Evolutionary conservation across 441 rosid genomes (phyloP), one percentile per base, ranked within the genome.

Genomic region (Raphanus hybrid): DNA sequence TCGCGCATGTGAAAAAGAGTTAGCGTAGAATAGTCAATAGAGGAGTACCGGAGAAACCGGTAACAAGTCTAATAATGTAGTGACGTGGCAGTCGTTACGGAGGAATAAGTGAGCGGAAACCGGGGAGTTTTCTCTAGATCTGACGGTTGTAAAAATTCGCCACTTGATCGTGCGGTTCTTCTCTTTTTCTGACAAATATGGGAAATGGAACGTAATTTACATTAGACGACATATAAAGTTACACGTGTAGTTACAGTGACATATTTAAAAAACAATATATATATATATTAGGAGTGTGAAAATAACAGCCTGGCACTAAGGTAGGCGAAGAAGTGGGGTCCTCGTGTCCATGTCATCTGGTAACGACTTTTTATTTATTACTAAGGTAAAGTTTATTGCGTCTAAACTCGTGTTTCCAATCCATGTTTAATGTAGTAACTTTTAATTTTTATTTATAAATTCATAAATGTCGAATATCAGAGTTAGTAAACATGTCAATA

Each of bases 281-380:
- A 16, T 16, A 23, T 23, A 60, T 0, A 60, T 39, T 32, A 45
- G 57, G 52, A 52, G 64, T 52, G 75, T 6, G 80, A 64, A 65
- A 68, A 73, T 67, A 64, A 71, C 71, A 79, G 75, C 16, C 71
- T 79, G 82, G 82, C 82, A 74, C 74, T 52, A 78, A 39, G 74
- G 78, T 73, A 50, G 74, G 74, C 74, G 39, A 66, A 27, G 0
- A 12, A 55, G 71, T 74, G 78, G 78, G 82, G 78, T 79, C 82
- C 82, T 63, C 78, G 75, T 79, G 78, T 74, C 75, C 78, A 79
- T 54, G 82, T 79, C 78, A 79, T 45, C 61, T 68, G 60, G 59
- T 3, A 34, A 69, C 7, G 16, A 64, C 78, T 63, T 79, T 48
- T 66, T 15, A 14, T 67, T 69, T 37, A 54, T 62, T 52, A 10